These are phyloP conservation scores for Viridothelium virens DNA, from an alignment of 495 filamentous ascomycete species.

Conservation along the genomic window DNA sequence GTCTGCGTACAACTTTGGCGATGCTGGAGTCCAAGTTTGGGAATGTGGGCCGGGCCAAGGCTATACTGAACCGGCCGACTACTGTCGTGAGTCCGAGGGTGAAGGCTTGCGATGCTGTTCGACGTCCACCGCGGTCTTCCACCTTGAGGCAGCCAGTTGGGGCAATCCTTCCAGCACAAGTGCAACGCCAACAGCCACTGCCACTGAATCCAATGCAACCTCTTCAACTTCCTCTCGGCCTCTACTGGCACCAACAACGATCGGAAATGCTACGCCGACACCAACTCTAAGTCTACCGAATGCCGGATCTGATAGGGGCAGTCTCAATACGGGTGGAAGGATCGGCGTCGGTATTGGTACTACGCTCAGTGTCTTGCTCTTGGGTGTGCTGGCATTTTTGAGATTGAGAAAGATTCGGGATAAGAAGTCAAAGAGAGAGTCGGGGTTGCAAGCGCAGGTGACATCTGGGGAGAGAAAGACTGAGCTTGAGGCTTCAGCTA, in stretches of 20 bases:
- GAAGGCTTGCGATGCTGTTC: background rate
- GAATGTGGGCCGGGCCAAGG: conserved; percentile 1
- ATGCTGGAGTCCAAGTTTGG: background rate
- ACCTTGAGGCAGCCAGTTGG: background rate
- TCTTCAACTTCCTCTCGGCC: background rate
- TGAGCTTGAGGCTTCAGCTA: background rate
- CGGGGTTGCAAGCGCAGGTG: background rate
- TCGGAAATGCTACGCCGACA: no score
- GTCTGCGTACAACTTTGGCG: background rate
- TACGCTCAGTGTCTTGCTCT: background rate
- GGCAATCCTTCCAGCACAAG: background rate
- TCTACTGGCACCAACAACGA: background rate
- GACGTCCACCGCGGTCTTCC: background rate
- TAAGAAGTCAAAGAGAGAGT: background rate
- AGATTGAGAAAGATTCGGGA: background rate
- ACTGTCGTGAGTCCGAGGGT: background rate
- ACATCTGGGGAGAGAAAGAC: background rate
- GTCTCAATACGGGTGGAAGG: no score
- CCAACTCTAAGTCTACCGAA: background rate
- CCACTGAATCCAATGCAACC: background rate
- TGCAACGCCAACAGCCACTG: background rate
- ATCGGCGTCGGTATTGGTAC: background rate
- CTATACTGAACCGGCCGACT: background rate
- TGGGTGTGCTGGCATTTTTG: background rate
- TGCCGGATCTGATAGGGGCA: background rate